These are phyloP conservation scores for Platismatia glauca DNA, from an alignment of 495 filamentous ascomycete species.

Conservation along the genomic window DNA sequence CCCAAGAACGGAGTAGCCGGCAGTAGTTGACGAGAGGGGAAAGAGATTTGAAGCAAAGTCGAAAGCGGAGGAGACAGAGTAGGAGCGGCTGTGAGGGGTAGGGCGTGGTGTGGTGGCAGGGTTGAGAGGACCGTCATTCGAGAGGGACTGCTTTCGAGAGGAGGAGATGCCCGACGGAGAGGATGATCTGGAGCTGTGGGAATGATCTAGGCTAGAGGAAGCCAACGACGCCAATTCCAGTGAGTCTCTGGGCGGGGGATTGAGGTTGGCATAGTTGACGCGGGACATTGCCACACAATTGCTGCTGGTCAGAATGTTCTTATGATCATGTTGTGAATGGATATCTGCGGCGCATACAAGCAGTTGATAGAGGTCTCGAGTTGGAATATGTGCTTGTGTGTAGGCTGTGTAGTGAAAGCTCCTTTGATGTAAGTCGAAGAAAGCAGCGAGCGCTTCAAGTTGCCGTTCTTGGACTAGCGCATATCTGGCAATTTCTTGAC, in stretches of 20 bases:
- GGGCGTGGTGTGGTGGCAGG: constrained; percentile 36
- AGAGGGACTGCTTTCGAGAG: constrained; percentile 81
- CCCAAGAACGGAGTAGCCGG: constrained; percentile 74
- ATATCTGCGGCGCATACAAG: not conserved
- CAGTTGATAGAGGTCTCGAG: not conserved
- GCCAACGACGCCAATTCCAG: constrained; percentile 93
- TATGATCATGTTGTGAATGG: constrained; percentile 7
- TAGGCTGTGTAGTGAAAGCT: not conserved
- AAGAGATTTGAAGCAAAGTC: constrained; percentile 88
- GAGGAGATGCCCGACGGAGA: constrained; percentile 82
- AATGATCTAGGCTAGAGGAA: constrained; percentile 56
- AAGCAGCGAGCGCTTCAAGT: not conserved
- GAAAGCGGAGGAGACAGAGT: constrained; percentile 85
- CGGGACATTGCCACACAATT: constrained; percentile 21
- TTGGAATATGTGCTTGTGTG: not conserved
- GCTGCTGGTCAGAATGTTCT: not conserved
- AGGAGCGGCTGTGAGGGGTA: constrained; percentile 55
- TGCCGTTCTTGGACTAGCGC: constrained; percentile 10
- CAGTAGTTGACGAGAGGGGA: constrained; percentile 77
- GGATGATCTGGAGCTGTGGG: constrained; percentile 57
- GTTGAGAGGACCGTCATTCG: constrained; percentile 72
- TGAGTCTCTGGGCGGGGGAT: constrained; percentile 69
- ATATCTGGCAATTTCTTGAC: not conserved
- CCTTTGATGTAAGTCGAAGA: not conserved
- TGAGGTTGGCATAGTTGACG: constrained; percentile 18